Evolutionary conservation across 2,329 filamentous ascomycete genomes (phyloP), one percentile per base, ranked within the genome.

Genomic region (Calonectria honghensis): DNA sequence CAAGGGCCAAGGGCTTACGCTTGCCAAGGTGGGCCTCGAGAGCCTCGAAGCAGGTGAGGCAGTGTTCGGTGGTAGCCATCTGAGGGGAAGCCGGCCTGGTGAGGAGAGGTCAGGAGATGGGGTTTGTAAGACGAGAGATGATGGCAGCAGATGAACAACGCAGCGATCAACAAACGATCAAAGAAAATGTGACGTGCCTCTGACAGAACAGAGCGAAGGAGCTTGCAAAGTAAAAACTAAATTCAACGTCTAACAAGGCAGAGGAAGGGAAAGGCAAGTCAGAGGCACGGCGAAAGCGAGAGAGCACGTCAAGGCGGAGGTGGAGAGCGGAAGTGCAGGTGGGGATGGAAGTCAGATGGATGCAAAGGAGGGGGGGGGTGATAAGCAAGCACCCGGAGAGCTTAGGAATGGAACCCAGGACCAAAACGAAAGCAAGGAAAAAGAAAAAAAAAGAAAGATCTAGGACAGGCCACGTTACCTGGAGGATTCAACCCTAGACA

Each of bases 31-130:
- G 91, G 69, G 96, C 94, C 65, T 92, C 90, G 48, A 99, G 92
- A 51, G 90, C 90, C 86, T 99, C 97, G 89, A 99, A 98, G 88
- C 96, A 98, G 86, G 93, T 96, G 82, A 96, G 92, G 85, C 96
- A 98, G 86, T 98, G 96, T 74, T 93, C 93, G 80, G 91, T 86
- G 72, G 94, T 94, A 64, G 97, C 96, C 96, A 98, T 98, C 78
- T 57, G 64, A 69, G 73, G 67, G 29, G 57, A 32, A 45, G 48
- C 57, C 71, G 68, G 45, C 73, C 73, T 70, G 68, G 72, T 45
- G 50, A 69, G 35, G 24, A 27, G 61, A 64, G 32, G 27, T 70
- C 52, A 66, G 72, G 69, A 74, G 74, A 57, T 35, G 59, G 65
- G 41, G 57, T 24, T 63, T 52, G 41, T 50, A 65, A 65, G 41